Conservation (phyloP, 148 eudicot genomes). For the Fallopia convolvulus region DNA sequence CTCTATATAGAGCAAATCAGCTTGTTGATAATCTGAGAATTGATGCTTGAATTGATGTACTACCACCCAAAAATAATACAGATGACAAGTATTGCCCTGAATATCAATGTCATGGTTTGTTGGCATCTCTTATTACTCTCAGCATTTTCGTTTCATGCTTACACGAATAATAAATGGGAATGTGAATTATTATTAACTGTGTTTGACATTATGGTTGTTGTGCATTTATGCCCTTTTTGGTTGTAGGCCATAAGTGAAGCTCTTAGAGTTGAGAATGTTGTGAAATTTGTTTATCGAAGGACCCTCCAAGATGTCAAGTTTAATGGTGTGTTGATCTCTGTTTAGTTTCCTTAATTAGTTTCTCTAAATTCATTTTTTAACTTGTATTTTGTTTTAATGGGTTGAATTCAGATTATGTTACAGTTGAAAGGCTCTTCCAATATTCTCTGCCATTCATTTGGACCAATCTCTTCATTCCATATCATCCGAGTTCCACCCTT, state of each 20-base stretch:
- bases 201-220: too few species aligned
- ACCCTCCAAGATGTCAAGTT: slow-evolving; percentile 48
- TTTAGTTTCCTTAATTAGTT: not conserved
- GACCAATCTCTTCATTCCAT: slow-evolving; percentile 52
- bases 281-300: slow-evolving; percentile 54
- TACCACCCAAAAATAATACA: too few species aligned
- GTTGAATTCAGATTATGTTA: slow-evolving; percentile 26
- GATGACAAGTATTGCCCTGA: too few species aligned
- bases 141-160: too few species aligned
- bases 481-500: slow-evolving; percentile 45
- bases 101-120: too few species aligned
- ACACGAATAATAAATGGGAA: too few species aligned
- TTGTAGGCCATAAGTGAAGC: slow-evolving; percentile 52
- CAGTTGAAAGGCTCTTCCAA: slow-evolving; percentile 63
- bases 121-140: too few species aligned
- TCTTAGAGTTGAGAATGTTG: slow-evolving; percentile 55
- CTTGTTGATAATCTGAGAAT: not conserved
- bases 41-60: not conserved
- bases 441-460: slow-evolving; percentile 54
- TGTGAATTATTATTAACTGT: too few species aligned
- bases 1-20: not conserved
- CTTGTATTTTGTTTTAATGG: not conserved
- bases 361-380: not conserved
- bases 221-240: not conserved
- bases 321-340: slow-evolving; percentile 22